phyloP scores from a whole-genome alignment of 306 rosid species.

The Begonia loranthoides region DNA sequence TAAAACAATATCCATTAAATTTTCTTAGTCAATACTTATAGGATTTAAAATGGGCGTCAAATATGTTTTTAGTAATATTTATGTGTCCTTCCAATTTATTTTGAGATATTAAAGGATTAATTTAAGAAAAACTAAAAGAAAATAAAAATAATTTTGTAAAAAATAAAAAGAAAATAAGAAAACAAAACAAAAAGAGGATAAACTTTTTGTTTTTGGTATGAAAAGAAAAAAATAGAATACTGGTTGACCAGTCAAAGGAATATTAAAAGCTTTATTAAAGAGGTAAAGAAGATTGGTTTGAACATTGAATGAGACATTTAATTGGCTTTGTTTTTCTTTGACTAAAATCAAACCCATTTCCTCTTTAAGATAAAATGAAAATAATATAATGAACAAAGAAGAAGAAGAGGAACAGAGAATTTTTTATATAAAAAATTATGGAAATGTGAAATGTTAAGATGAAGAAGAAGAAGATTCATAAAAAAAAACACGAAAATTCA shows the following conservation, averaged over 20 bases:
- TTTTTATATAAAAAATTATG: neutral
- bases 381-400: neutral
- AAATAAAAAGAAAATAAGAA: neutral
- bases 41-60: no score
- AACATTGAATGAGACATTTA: conserved; percentile 22
- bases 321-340: conserved; percentile 41
- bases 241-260: conserved; percentile 59
- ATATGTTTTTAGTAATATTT: no score
- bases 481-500: no score
- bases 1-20: no score
- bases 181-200: neutral
- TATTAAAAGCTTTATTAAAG: conserved; percentile 26
- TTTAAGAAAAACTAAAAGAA: conserved; percentile 4
- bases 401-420: neutral
- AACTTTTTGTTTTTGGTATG: neutral
- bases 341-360: conserved; percentile 9
- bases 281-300: conserved; percentile 26
- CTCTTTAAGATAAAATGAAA: neutral
- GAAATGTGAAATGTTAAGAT: neutral
- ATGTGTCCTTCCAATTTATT: no score
- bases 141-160: neutral
- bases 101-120: no score
- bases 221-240: conserved; percentile 3
- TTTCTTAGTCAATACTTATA: no score
- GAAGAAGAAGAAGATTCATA: neutral